Conservation (phyloP, 2,329 filamentous ascomycete genomes). For the Aspergillus spinulosporus region DNA sequence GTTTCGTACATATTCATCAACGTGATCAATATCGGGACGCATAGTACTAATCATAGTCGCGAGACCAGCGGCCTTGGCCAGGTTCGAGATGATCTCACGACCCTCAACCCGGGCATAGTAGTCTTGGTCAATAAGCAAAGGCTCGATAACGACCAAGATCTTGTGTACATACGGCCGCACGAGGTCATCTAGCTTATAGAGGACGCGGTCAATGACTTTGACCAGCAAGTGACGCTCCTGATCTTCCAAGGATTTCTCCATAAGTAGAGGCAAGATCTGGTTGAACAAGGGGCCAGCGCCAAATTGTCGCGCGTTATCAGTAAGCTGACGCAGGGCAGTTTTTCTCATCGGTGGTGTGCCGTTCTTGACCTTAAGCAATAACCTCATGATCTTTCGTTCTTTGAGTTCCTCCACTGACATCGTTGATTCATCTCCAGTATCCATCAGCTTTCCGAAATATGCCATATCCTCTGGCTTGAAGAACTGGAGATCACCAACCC, state of each 20-base stretch:
- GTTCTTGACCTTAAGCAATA: slow-evolving; percentile 98
- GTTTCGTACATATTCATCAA: slow-evolving; percentile 97
- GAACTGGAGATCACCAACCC: slow-evolving; percentile 93
- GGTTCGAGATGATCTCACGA: slow-evolving; percentile 97
- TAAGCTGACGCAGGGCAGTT: slow-evolving; percentile 93
- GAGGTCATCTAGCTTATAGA: slow-evolving; percentile 97
- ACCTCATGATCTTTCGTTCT: slow-evolving; percentile 96
- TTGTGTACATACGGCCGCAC: slow-evolving; percentile 97
- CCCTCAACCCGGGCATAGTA: slow-evolving; percentile 98
- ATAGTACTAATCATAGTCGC: slow-evolving; percentile 99
- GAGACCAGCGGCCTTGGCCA: slow-evolving; percentile 92
- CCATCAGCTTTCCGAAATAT: slow-evolving; percentile 96
- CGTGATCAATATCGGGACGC: slow-evolving; percentile 97
- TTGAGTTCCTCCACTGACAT: slow-evolving; percentile 95
- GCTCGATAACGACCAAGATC: slow-evolving; percentile 97
- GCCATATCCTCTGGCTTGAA: slow-evolving; percentile 99
- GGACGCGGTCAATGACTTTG: slow-evolving; percentile 97
- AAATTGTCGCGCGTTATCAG: slow-evolving; percentile 95
- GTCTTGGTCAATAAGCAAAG: slow-evolving; percentile 98
- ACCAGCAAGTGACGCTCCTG: slow-evolving; percentile 97
- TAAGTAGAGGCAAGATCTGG: slow-evolving; percentile 91
- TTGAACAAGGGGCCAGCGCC: slow-evolving; percentile 93
- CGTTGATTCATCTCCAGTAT: slow-evolving; percentile 86
- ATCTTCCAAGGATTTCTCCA: slow-evolving; percentile 97
- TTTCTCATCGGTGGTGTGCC: slow-evolving; percentile 98